Percentiles rank a stretch among this genome's conserved stretches.
Evolutionary conservation across 2,329 filamentous ascomycete species (phyloP).

Genomic region (Neofusicoccum umdonicola): DNA sequence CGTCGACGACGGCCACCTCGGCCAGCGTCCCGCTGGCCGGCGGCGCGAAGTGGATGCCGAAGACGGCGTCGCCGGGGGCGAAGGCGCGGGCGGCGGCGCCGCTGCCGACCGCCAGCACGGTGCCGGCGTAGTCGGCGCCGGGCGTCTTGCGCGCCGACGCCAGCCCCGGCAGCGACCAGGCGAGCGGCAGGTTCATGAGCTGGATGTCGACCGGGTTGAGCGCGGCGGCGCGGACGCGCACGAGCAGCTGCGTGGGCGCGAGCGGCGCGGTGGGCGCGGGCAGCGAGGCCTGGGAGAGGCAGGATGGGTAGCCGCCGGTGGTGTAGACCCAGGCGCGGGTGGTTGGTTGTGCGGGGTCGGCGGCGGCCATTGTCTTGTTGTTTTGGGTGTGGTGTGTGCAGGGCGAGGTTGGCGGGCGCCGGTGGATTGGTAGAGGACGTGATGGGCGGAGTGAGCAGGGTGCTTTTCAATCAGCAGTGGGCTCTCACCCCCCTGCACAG

Average conservation of each 20-base stretch:
- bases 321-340: slow-evolving; percentile 13
- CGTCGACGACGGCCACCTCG: neutral
- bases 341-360: neutral
- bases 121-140: slow-evolving; percentile 14
- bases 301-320: neutral
- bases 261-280: neutral
- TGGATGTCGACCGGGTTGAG: slow-evolving; percentile 46
- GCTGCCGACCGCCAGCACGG: neutral
- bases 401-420: neutral
- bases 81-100: neutral
- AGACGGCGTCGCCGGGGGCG: neutral
- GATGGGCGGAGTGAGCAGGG: too few species aligned
- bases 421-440: too few species aligned
- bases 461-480: too few species aligned
- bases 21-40: neutral
- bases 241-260: slow-evolving; percentile 28
- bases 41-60: neutral
- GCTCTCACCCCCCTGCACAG: too few species aligned
- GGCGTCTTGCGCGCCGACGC: neutral
- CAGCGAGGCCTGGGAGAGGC: neutral
- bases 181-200: slow-evolving; percentile 23
- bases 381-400: neutral
- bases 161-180: neutral
- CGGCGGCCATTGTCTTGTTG: neutral
- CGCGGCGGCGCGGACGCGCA: slow-evolving; percentile 44